Percentiles rank a stretch among this genome's conserved stretches.
Evolutionary conservation across 805 yeast species (phyloP).

Genomic region (Komagataella populi): DNA sequence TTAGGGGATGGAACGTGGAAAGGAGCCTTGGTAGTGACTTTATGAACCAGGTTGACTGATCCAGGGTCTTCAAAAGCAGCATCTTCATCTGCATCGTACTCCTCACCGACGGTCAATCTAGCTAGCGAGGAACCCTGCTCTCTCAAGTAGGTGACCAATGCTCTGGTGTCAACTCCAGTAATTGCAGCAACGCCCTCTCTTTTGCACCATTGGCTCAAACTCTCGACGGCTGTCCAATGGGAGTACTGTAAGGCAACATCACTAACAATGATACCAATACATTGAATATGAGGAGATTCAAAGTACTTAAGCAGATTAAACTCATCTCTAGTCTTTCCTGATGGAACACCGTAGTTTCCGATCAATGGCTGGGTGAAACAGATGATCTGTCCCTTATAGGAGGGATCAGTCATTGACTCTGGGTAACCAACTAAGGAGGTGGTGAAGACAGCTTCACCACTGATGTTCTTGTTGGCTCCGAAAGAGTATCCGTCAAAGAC

Average conservation of each 20-base stretch:
- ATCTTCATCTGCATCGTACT: constrained; percentile 83
- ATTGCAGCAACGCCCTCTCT: constrained; percentile 94
- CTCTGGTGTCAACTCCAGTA: constrained; percentile 95
- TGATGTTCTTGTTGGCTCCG: constrained; percentile 84
- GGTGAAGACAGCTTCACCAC: constrained; percentile 97
- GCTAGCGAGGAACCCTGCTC: constrained; percentile 95
- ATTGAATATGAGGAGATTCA: constrained; percentile 85
- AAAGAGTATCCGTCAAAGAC: constrained; percentile 87
- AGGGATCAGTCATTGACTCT: constrained; percentile 98
- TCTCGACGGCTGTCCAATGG: constrained; percentile 99
- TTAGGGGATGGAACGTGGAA: constrained; percentile 68
- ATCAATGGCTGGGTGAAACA: constrained; percentile 95
- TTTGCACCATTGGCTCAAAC: constrained; percentile 90
- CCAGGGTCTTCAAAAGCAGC: constrained; percentile 89
- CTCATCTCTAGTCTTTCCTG: constrained; percentile 67
- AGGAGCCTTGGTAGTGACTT: constrained; percentile 91
- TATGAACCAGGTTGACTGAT: constrained; percentile 75
- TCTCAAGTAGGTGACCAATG: constrained; percentile 81
- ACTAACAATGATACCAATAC: constrained; percentile 92
- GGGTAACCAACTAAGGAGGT: constrained; percentile 98
- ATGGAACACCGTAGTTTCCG: constrained; percentile 98
- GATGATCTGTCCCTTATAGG: constrained; percentile 91
- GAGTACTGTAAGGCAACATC: constrained; percentile 92
- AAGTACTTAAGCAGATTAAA: constrained; percentile 78
- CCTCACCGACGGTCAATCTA: constrained; percentile 79